Base-by-base conservation (phyloP, 495 filamentous ascomycete species). In the Neurospora sp. region DNA sequence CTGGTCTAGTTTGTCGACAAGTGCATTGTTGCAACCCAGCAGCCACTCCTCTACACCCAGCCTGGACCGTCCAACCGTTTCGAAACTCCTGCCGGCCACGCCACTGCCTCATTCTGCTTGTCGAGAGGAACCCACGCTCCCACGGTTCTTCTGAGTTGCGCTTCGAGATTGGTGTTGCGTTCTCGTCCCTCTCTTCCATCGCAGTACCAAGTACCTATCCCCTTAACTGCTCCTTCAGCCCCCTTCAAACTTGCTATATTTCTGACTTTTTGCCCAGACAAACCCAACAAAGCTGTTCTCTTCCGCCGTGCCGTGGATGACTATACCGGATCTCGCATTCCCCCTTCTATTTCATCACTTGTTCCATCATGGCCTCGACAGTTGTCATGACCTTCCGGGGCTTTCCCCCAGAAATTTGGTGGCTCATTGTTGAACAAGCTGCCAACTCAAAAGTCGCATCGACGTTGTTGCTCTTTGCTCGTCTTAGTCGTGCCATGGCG, bases 401-500 rank as follows among this genome's bases (percentile, higher is more conserved):
- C 41, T 80, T 92, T 18, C 88, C 88, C 6, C 82, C 85, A 42
- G 91, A 92, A 71, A 84, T 92, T 39, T 80, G 91, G 74, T 85
- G 85, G 76, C 78, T 92, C 40, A 80, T 92, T 41, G 88, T 85
- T 73, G 81, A 87, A 65, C 84, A 87, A 70, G 79, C 92, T n/a
- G 82, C 85, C 18, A 75, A 78, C 14, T 80, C 82, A 70, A 80
- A 76, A 37, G 87, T 90, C 70, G 90, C 90, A 73, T 76, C 80
- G 18, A 86, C 87, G 0, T 83, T 93, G 3, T 91, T 87, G 78
- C 83, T 81, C 44, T 88, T 85, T 71, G 84, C 88, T 35, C 76
- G 84, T 41, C 69, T 86, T 27, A 85, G 84, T 73, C 86, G 81
- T 44, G 77, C 81, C 69, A 76, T 92, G 4, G 87, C 88, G 0